phyloP scores from a whole-genome alignment of 345 rosid species.

The Eutrema heterophyllum region DNA sequence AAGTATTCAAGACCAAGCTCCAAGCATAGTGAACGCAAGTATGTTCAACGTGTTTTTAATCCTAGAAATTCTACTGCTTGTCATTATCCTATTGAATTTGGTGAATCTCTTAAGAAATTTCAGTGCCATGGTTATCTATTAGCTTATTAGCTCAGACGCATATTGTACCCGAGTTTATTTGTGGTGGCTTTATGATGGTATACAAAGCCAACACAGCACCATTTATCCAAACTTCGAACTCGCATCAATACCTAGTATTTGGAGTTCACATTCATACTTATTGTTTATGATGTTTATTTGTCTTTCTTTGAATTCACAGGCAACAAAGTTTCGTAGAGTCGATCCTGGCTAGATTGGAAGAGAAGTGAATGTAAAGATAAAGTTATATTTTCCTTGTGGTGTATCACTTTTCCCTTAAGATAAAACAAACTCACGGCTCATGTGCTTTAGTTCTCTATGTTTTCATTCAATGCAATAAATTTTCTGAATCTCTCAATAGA shows the following conservation, averaged over 20 bases:
- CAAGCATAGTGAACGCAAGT: constrained; percentile 92
- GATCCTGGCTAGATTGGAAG: constrained; percentile 69
- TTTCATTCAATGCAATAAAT: neutral
- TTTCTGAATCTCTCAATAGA: constrained; percentile 8
- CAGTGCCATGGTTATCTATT: neutral
- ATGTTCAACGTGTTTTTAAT: constrained; percentile 32
- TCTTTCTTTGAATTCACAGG: constrained; percentile 43
- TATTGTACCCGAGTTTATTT: neutral
- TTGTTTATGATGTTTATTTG: constrained; percentile 4
- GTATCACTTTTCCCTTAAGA: neutral
- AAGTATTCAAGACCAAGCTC: constrained; percentile 95
- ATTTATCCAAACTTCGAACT: neutral
- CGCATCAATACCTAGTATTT: neutral
- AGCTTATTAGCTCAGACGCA: neutral
- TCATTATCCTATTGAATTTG: neutral
- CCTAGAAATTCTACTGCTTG: neutral
- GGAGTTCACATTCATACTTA: neutral
- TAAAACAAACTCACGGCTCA: neutral
- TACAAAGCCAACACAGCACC: neutral
- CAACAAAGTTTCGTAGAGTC: constrained; percentile 89
- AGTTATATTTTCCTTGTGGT: neutral
- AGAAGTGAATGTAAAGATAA: constrained; percentile 42
- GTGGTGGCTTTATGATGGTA: neutral
- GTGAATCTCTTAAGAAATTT: neutral
- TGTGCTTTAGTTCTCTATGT: constrained; percentile 1